A percentile compares a stretch with the other conserved stretches of the same genome.
These are phyloP conservation scores for Aspergillus nanangensis DNA, from an alignment of 495 filamentous ascomycete species.

Conservation along the genomic window DNA sequence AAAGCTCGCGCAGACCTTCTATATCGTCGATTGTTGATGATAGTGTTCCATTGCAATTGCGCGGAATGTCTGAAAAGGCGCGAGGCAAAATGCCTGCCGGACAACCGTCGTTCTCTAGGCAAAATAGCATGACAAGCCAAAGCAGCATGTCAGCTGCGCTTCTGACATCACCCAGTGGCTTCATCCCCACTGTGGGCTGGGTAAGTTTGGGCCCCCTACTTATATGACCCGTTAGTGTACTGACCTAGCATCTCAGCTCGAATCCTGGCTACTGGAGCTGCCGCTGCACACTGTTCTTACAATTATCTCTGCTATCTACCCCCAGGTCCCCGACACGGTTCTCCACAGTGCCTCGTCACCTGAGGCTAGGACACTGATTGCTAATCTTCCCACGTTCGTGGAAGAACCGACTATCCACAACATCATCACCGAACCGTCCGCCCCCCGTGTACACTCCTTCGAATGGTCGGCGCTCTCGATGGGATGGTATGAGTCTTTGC, in stretches of 20 bases:
- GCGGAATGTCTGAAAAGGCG: constrained; percentile 97
- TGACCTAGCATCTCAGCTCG: no score
- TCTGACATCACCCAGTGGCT: constrained; percentile 49
- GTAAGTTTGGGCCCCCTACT: constrained; percentile 42
- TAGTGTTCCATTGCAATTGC: constrained; percentile 79
- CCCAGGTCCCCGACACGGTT: constrained; percentile 40
- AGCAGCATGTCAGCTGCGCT: constrained; percentile 57
- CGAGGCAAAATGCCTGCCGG: constrained; percentile 95
- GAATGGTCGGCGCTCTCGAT: constrained; percentile 91
- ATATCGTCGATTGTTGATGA: constrained; percentile 71
- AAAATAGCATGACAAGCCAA: constrained; percentile 86
- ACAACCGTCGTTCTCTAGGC: constrained; percentile 76
- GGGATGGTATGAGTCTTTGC: constrained; percentile 92
- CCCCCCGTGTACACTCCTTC: constrained; percentile 80
- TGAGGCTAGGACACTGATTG: constrained; percentile 32
- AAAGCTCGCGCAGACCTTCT: constrained; percentile 67
- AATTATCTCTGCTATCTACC: constrained; percentile 57
- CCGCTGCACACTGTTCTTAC: constrained; percentile 88
- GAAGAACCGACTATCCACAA: constrained; percentile 59
- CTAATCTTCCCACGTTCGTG: constrained; percentile 54
- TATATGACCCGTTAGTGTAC: no score
- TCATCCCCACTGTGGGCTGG: constrained; percentile 75
- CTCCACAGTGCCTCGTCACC: constrained; percentile 19
- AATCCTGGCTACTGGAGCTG: constrained; percentile 88
- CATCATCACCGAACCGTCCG: constrained; percentile 63